A percentile compares a stretch with the other conserved stretches of the same genome.
Evolutionary conservation across 2,329 filamentous ascomycete species (phyloP).

Genomic region (Chalaropsis thielavioides): DNA sequence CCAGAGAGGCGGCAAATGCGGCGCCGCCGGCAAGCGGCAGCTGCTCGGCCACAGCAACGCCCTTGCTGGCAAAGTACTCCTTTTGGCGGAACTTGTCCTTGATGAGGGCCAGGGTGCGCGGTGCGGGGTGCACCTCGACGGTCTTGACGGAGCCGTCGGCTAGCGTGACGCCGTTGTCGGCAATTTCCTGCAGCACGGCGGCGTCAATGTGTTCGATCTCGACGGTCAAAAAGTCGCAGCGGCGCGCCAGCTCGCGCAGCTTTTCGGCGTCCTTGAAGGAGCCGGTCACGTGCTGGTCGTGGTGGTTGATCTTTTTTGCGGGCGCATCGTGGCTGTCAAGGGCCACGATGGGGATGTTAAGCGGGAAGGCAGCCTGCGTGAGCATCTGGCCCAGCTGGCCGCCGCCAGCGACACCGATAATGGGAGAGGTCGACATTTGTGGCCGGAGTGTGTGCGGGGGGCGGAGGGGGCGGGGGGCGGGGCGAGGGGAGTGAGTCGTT

Average conservation of each 20-base stretch:
- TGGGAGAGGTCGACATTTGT: conserved; percentile 26
- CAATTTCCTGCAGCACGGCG: conserved; percentile 73
- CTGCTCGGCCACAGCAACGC: conserved; percentile 60
- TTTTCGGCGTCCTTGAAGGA: conserved; percentile 75
- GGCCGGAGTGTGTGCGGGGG: neutral
- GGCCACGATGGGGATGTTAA: conserved; percentile 66
- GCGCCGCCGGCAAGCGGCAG: conserved; percentile 43
- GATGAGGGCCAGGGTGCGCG: conserved; percentile 73
- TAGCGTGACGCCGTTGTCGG: conserved; percentile 45
- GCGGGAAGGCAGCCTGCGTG: conserved; percentile 60
- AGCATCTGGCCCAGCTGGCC: conserved; percentile 89
- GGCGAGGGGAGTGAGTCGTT: neutral
- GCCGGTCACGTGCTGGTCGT: conserved; percentile 59
- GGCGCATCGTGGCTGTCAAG: conserved; percentile 65
- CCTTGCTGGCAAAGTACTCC: conserved; percentile 53
- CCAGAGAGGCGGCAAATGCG: conserved; percentile 45
- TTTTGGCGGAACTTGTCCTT: conserved; percentile 93
- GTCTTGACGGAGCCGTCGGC: conserved; percentile 30
- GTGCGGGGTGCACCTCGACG: conserved; percentile 62
- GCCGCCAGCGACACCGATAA: conserved; percentile 40
- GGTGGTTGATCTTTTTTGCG: conserved; percentile 72
- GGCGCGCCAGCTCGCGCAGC: conserved; percentile 62
- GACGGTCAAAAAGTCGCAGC: conserved; percentile 71
- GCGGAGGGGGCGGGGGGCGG: neutral
- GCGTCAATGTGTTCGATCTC: conserved; percentile 95